These are phyloP conservation scores for Sphaerulina musiva DNA, from an alignment of 2,329 filamentous ascomycete genomes.

Conservation along the genomic window DNA sequence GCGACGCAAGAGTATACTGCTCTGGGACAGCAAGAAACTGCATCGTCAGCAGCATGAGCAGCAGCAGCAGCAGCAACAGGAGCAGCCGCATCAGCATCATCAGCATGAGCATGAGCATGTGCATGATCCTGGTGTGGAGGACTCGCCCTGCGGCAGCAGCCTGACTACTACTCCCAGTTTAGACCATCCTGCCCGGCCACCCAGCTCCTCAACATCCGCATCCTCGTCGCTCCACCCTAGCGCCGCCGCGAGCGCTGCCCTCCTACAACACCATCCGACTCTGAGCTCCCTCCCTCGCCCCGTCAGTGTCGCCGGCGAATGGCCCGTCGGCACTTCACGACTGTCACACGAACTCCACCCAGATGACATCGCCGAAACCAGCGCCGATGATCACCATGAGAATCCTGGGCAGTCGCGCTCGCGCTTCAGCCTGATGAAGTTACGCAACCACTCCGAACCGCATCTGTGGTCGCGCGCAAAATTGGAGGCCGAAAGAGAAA, in stretches of 20 bases:
- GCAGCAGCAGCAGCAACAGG: background rate
- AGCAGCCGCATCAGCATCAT: background rate
- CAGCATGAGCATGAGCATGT: slow-evolving; percentile 1
- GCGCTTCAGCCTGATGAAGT: slow-evolving; percentile 65
- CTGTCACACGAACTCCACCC: slow-evolving; percentile 25
- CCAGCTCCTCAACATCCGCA: slow-evolving; percentile 12
- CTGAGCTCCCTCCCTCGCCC: slow-evolving; percentile 7
- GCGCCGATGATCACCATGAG: slow-evolving; percentile 12
- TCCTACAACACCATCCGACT: background rate
- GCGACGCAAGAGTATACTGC: slow-evolving; percentile 41
- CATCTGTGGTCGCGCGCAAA: slow-evolving; percentile 73
- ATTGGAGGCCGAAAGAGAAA: slow-evolving; percentile 52
- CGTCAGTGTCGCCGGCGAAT: slow-evolving; percentile 10
- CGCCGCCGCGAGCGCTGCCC: slow-evolving; percentile 12
- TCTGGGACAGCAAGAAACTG: slow-evolving; percentile 24
- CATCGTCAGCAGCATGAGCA: background rate
- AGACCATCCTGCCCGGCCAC: background rate
- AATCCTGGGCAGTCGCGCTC: slow-evolving; percentile 31
- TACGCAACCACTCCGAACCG: slow-evolving; percentile 83
- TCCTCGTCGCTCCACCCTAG: slow-evolving; percentile 13
- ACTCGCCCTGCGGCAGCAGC: background rate
- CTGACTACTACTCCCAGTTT: background rate
- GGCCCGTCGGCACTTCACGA: slow-evolving; percentile 16
- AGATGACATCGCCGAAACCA: slow-evolving; percentile 22
- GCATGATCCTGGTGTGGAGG: background rate